Base-by-base conservation (phyloP, 1,284 basidiomycete genomes). In the Hymenochaete sp. region DNA sequence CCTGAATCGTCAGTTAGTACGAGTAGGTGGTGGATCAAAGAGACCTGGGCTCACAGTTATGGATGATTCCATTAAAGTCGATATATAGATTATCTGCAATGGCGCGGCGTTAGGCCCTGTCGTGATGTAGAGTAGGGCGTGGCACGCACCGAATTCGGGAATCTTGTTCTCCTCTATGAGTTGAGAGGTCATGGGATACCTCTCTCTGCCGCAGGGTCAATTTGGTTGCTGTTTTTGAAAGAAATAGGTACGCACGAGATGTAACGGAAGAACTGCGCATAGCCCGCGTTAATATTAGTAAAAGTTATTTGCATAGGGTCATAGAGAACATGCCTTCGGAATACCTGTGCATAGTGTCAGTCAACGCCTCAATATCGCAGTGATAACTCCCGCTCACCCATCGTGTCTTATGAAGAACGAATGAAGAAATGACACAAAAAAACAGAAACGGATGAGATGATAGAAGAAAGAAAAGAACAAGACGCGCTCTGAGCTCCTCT, bases 31-130 rank as follows among this genome's bases (percentile, higher is more conserved):
- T 14, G 26, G n/a, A n/a, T n/a, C n/a, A n/a, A n/a, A n/a, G n/a
- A 8, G 5, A 28, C 29, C 55, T 58, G 32, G 53, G 68, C 67
- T 59, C 63, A 81, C 93, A 97, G 59, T 95, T 91, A 70, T 98
- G 95, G 53, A 98, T 98, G 64, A 99, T 98, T 50, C 91, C 93
- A 63, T 99, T 99, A 76, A 96, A 98, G 64, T 92, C 93, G 55
- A 96, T 77, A 64, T 96, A 93, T 49, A 93, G 66, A 59, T 90
- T 90, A 65, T 93, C 87, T 83, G 55, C 19, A 10, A 35, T 5
- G 13, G 21, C 13, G 38, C n/a, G n/a, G n/a, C n/a, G n/a, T n/a
- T n/a, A n/a, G n/a, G n/a, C n/a, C n/a, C n/a, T n/a, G n/a, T n/a
- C n/a, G n/a, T n/a, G n/a, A n/a, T n/a, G n/a, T n/a, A n/a, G n/a